These are phyloP conservation scores for Pisolithus orientalis DNA, from an alignment of 768 basidiomycete genomes.

Conservation along the genomic window DNA sequence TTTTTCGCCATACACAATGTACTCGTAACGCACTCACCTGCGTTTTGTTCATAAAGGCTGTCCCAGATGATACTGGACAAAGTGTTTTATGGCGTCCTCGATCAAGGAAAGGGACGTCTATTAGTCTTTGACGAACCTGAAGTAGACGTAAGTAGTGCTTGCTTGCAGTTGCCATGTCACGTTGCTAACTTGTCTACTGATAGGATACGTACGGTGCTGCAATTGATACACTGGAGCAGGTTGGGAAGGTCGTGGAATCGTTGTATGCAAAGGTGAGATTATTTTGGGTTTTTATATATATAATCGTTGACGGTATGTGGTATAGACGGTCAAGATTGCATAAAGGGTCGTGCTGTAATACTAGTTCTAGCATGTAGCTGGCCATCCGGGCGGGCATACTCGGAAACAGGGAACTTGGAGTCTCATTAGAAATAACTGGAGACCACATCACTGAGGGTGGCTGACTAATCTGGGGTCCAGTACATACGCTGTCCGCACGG, in stretches of 20 bases:
- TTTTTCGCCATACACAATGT: conserved; percentile 20
- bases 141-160: too few relatives aligned
- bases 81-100: conserved; percentile 92
- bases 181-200: not conserved
- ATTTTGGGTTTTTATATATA: not conserved
- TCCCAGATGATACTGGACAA: conserved; percentile 36
- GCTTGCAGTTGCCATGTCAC: too few relatives aligned
- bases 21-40: not conserved
- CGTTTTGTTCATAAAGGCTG: conserved; percentile 41
- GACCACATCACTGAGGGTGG: too few relatives aligned
- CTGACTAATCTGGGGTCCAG: too few relatives aligned
- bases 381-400: too few relatives aligned
- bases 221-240: conserved; percentile 83
- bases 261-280: conserved; percentile 73
- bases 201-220: conserved; percentile 87
- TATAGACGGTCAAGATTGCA: conserved; percentile 40
- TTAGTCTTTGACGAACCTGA: too few relatives aligned
- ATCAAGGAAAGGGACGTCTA: conserved; percentile 41
- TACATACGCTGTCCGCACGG: too few relatives aligned
- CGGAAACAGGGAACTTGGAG: too few relatives aligned
- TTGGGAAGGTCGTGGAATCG: conserved; percentile 90
- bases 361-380: too few relatives aligned
- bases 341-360: conserved; percentile 7
- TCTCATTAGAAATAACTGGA: too few relatives aligned
- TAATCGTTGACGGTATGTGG: not conserved